Evolutionary conservation across 2,329 filamentous ascomycete genomes (phyloP).

Genomic region (Cordyceps pruinosa): DNA sequence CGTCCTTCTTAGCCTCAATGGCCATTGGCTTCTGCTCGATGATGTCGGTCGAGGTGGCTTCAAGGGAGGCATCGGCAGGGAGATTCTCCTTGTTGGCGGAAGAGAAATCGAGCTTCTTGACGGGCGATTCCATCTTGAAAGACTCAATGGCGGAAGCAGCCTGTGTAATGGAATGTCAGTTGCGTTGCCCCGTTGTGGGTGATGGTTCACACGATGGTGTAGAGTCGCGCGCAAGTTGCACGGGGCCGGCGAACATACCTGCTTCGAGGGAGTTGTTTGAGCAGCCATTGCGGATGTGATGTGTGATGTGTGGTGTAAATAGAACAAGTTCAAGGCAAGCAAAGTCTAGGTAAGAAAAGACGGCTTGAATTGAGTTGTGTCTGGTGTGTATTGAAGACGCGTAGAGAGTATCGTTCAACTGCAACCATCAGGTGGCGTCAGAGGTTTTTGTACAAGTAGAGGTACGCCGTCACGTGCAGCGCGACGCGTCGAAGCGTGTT

Average conservation of each 20-base stretch:
- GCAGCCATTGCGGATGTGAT: conserved; percentile 57
- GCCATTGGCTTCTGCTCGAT: conserved; percentile 50
- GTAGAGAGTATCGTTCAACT: conserved; percentile 17
- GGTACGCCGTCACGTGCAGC: conserved; percentile 32
- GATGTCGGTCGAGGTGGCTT: conserved; percentile 41
- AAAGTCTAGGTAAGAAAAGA: conserved; percentile 14
- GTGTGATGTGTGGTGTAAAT: conserved; percentile 8
- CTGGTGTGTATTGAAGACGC: conserved; percentile 22
- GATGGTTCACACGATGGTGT: background rate
- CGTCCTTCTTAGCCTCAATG: conserved; percentile 44
- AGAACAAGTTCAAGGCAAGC: conserved; percentile 11
- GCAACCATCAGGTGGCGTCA: conserved; percentile 21
- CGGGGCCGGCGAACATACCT: conserved; percentile 38
- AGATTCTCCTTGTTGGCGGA: conserved; percentile 76
- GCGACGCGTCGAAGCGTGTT: conserved; percentile 29
- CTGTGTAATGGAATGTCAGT: conserved; percentile 44
- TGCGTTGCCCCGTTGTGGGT: background rate
- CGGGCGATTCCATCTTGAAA: conserved; percentile 86
- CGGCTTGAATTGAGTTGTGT: conserved; percentile 18
- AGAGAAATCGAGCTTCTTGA: conserved; percentile 82
- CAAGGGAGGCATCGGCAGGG: conserved; percentile 40
- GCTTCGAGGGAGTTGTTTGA: conserved; percentile 57
- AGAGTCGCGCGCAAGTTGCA: conserved; percentile 2
- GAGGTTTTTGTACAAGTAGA: conserved; percentile 33
- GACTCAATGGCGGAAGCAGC: conserved; percentile 79